Percentiles rank a stretch among this genome's conserved stretches.
phyloP scores from a whole-genome alignment of 2,329 filamentous ascomycete genomes.

The Lasiodiplodia gonubiensis region DNA sequence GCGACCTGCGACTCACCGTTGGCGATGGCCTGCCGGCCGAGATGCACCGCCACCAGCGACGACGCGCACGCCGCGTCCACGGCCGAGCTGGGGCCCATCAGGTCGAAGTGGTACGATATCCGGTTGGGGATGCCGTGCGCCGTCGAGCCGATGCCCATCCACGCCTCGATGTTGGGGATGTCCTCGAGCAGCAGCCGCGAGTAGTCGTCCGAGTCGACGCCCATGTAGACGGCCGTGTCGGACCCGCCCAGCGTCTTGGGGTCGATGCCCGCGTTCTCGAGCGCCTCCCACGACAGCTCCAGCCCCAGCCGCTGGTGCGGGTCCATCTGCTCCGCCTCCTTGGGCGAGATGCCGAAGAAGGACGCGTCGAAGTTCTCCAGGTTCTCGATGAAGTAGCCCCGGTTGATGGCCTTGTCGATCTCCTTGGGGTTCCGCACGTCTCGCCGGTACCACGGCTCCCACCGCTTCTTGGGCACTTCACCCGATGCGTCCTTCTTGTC shows the following conservation, averaged over 20 bases:
- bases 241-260: constrained; percentile 33
- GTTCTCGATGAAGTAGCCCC: constrained; percentile 41
- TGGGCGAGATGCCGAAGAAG: constrained; percentile 34
- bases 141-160: constrained; percentile 50
- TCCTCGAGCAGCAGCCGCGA: constrained; percentile 46
- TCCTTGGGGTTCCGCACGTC: constrained; percentile 38
- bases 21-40: constrained; percentile 40
- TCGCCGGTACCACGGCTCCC: constrained; percentile 40
- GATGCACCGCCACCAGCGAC: constrained; percentile 41
- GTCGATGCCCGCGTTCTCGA: constrained; percentile 32
- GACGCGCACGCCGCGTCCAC: constrained; percentile 48
- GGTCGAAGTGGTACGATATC: constrained; percentile 43
- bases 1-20: constrained; percentile 40
- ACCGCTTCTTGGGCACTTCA: constrained; percentile 40
- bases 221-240: constrained; percentile 38
- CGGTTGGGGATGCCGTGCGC: constrained; percentile 46
- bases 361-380: constrained; percentile 39
- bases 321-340: constrained; percentile 33
- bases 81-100: constrained; percentile 51
- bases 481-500: constrained; percentile 39
- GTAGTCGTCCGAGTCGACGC: constrained; percentile 45
- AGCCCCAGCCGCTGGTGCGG: constrained; percentile 32
- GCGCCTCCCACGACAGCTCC: constrained; percentile 32
- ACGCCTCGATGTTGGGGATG: constrained; percentile 44
- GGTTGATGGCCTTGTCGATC: constrained; percentile 30